phyloP scores from a whole-genome alignment of 345 rosid genomes.

The Combretum micranthum region DNA sequence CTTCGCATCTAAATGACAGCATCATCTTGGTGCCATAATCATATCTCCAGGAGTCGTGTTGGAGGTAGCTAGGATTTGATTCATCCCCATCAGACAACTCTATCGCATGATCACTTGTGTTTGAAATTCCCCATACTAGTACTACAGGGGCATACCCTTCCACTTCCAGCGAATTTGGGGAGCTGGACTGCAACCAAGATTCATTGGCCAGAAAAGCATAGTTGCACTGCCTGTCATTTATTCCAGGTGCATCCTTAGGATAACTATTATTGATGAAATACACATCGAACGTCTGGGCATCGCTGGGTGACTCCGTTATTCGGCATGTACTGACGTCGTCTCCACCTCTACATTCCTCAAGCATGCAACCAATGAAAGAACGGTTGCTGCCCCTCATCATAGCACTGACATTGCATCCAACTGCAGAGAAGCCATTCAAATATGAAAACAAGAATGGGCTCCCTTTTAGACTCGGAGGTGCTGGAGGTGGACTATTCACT shows the following conservation, averaged over 20 bases:
- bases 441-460: background rate
- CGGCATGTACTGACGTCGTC: background rate
- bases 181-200: background rate
- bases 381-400: background rate
- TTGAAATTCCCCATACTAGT: constrained; percentile 5
- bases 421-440: constrained; percentile 3
- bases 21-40: no score
- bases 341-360: background rate
- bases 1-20: no score
- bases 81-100: background rate
- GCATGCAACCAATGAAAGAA: background rate
- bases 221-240: background rate
- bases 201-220: constrained; percentile 5
- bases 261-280: constrained; percentile 6
- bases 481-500: background rate
- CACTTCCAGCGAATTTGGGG: background rate
- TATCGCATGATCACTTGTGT: background rate
- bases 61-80: no score
- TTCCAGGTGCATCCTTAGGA: no score
- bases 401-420: constrained; percentile 5
- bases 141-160: background rate
- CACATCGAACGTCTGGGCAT: constrained; percentile 1
- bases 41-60: no score
- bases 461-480: background rate
- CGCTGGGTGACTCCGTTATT: background rate